A percentile compares a stretch with the other conserved stretches of the same genome.
These are phyloP conservation scores for Cryptococcus amylolentus DNA, from an alignment of 1,284 basidiomycete genomes.

Conservation along the genomic window DNA sequence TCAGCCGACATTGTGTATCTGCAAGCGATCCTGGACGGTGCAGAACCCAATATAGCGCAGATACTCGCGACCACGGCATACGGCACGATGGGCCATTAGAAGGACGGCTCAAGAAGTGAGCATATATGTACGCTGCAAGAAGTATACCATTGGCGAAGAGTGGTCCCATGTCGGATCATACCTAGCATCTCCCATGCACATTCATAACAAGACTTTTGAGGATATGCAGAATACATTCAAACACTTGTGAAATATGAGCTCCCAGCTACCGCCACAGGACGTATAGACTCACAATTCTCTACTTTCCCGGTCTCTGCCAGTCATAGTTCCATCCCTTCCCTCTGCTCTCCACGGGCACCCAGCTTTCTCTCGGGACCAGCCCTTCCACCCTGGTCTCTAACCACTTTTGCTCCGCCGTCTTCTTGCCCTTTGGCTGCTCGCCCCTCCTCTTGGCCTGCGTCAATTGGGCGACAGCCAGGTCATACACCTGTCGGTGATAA, in stretches of 20 bases:
- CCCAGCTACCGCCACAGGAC: too few relatives aligned
- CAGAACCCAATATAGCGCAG: constrained; percentile 14
- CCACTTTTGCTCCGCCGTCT: constrained; percentile 62
- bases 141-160: background rate
- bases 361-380: constrained; percentile 63
- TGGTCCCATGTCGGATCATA: background rate
- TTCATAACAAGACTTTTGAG: too few relatives aligned
- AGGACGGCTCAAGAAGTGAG: background rate
- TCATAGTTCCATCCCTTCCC: constrained; percentile 47
- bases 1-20: constrained; percentile 26
- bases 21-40: constrained; percentile 14
- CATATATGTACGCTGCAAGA: background rate
- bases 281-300: background rate
- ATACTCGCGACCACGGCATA: constrained; percentile 13
- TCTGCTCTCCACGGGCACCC: constrained; percentile 48
- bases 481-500: constrained; percentile 55
- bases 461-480: constrained; percentile 62
- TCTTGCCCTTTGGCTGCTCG: constrained; percentile 53
- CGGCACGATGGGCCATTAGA: constrained; percentile 6
- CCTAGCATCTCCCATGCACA: background rate
- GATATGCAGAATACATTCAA: too few relatives aligned
- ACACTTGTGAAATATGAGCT: too few relatives aligned
- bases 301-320: constrained; percentile 38
- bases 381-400: constrained; percentile 74
- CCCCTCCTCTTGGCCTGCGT: constrained; percentile 51